Evolutionary conservation across 2,329 filamentous ascomycete genomes (phyloP).

Genomic region (Hymenoscyphus occultus): DNA sequence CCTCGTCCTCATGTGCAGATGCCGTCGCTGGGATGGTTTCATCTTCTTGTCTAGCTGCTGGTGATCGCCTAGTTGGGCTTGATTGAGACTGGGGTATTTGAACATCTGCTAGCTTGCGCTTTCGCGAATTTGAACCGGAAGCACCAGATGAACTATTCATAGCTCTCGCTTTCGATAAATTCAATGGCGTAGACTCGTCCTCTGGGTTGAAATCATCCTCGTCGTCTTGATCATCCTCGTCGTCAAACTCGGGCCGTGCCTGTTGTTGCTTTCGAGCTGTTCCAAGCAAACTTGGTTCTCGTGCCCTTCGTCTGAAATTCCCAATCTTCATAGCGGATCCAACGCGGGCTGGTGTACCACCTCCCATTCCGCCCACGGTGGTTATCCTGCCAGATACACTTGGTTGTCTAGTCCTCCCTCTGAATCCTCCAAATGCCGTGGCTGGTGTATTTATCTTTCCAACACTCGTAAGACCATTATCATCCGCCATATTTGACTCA

Average conservation of each 20-base stretch:
- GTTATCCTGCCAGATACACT: slow-evolving; percentile 35
- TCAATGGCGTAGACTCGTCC: slow-evolving; percentile 65
- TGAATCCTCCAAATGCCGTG: slow-evolving; percentile 34
- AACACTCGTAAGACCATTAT: slow-evolving; percentile 30
- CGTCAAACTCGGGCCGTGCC: slow-evolving; percentile 40
- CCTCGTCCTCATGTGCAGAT: slow-evolving; percentile 22
- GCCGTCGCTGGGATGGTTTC: slow-evolving; percentile 31
- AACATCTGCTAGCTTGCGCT: slow-evolving; percentile 47
- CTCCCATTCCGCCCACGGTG: slow-evolving; percentile 29
- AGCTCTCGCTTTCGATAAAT: slow-evolving; percentile 45
- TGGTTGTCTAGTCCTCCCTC: slow-evolving; percentile 37
- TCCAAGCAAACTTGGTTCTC: slow-evolving; percentile 61
- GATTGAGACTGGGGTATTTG: slow-evolving; percentile 33
- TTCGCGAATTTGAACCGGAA: slow-evolving; percentile 44
- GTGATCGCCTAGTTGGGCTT: slow-evolving; percentile 24
- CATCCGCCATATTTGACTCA: slow-evolving; percentile 33
- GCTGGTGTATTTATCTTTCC: slow-evolving; percentile 30
- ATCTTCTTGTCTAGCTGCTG: slow-evolving; percentile 17
- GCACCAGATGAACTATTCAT: slow-evolving; percentile 34
- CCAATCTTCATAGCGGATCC: slow-evolving; percentile 51
- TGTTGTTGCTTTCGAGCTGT: slow-evolving; percentile 36
- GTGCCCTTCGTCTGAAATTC: slow-evolving; percentile 53
- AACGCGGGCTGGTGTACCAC: slow-evolving; percentile 28
- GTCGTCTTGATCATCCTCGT: slow-evolving; percentile 44
- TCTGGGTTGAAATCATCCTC: slow-evolving; percentile 57